phyloP scores from a whole-genome alignment of 768 basidiomycete species.

The Podaxis sp. region DNA sequence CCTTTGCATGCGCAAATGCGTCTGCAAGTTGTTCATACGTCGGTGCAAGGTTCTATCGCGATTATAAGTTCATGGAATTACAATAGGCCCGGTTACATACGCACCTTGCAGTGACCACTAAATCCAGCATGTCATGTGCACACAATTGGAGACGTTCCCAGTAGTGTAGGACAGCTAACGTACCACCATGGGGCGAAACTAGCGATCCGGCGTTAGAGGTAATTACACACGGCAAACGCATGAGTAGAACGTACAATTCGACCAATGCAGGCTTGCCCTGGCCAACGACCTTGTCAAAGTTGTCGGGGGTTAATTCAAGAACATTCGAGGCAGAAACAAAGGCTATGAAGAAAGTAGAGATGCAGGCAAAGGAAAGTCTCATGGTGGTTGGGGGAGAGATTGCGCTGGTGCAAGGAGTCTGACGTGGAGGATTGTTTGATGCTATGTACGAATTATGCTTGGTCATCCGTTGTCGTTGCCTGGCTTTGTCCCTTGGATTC shows the following conservation, averaged over 20 bases:
- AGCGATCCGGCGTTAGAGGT: not conserved
- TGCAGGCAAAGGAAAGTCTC: constrained; percentile 52
- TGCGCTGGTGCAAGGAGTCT: constrained; percentile 15
- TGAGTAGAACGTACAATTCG: constrained; percentile 68
- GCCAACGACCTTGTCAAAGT: constrained; percentile 75
- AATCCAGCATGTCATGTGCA: not conserved
- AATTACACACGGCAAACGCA: not conserved
- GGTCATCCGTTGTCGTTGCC: constrained; percentile 20
- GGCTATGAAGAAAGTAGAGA: constrained; percentile 53
- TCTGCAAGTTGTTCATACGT: constrained; percentile 86
- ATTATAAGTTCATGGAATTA: constrained; percentile 6
- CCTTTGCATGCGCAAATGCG: constrained; percentile 71
- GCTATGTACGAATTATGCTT: constrained; percentile 20
- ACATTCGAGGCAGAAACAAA: constrained; percentile 75
- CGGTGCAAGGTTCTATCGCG: constrained; percentile 75
- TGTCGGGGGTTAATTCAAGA: constrained; percentile 66
- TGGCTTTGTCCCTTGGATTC: not conserved
- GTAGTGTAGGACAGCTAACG: constrained; percentile 16
- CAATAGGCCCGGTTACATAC: constrained; percentile 6
- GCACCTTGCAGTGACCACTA: constrained; percentile 86
- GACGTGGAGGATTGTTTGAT: constrained; percentile 25
- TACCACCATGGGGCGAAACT: constrained; percentile 92
- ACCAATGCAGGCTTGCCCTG: constrained; percentile 80
- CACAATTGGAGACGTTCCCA: constrained; percentile 4
- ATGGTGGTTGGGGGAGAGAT: constrained; percentile 33